Evolutionary conservation across 1,284 basidiomycete genomes (phyloP).

Genomic region (Dichomitus squalens): DNA sequence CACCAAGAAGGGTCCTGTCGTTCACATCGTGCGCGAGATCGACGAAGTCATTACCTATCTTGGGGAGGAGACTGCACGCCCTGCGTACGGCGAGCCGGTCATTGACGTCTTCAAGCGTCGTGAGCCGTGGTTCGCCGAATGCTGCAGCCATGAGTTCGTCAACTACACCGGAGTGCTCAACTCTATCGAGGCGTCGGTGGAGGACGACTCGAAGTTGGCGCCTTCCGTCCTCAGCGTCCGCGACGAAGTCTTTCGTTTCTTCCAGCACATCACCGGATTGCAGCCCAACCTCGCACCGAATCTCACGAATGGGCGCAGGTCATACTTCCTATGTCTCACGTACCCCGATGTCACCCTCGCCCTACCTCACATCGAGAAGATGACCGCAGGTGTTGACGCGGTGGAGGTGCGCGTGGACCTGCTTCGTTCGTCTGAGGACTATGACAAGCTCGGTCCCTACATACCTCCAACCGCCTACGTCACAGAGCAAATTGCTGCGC

Average conservation of each 20-base stretch:
- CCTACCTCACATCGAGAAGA: slow-evolving; percentile 68
- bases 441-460: slow-evolving; percentile 48
- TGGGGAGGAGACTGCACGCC: slow-evolving; percentile 72
- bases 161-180: slow-evolving; percentile 62
- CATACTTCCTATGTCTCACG: slow-evolving; percentile 92
- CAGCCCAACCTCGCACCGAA: slow-evolving; percentile 68
- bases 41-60: slow-evolving; percentile 81
- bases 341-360: slow-evolving; percentile 85
- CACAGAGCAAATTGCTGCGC: slow-evolving; percentile 76
- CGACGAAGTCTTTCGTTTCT: slow-evolving; percentile 76
- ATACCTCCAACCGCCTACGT: slow-evolving; percentile 81
- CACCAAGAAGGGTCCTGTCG: slow-evolving; percentile 63
- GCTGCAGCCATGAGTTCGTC: slow-evolving; percentile 84
- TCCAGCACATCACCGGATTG: slow-evolving; percentile 84
- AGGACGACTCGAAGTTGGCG: slow-evolving; percentile 12
- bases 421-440: slow-evolving; percentile 58
- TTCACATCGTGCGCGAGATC: slow-evolving; percentile 73
- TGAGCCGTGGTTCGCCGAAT: slow-evolving; percentile 87
- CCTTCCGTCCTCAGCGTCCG: slow-evolving; percentile 28
- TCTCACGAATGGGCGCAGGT: slow-evolving; percentile 60
- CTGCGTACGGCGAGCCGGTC: slow-evolving; percentile 88
- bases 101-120: slow-evolving; percentile 84
- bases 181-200: not conserved
- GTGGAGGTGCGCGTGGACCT: slow-evolving; percentile 94
- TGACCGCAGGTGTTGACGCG: slow-evolving; percentile 88